phyloP scores from a whole-genome alignment of 139 green algal genomes.

The Micractinium sp. region DNA sequence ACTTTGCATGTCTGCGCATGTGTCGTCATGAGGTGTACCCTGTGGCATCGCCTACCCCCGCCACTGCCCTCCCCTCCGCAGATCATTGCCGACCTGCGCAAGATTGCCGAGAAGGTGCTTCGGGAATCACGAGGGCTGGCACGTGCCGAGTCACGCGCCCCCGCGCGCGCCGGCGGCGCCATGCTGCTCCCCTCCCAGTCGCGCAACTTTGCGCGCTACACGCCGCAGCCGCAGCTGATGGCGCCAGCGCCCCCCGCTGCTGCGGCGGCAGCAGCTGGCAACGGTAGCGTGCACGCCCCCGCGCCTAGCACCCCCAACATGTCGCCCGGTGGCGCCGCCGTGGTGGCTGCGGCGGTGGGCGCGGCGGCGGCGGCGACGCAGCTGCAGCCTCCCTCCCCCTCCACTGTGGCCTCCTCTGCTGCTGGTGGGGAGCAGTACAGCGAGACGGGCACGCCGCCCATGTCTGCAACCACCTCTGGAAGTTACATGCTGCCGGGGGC shows the following conservation, averaged over 20 bases:
- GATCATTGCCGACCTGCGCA: slow-evolving; percentile 26
- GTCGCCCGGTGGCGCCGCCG: too few species aligned
- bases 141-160: not conserved
- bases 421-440: not conserved
- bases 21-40: too few species aligned
- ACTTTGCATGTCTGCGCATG: not conserved
- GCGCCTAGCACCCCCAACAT: too few species aligned
- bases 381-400: not conserved
- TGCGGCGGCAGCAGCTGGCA: not conserved
- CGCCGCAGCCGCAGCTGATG: not conserved
- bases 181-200: not conserved
- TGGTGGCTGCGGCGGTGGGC: not conserved
- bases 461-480: not conserved
- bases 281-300: too few species aligned
- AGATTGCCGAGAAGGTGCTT: not conserved
- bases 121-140: not conserved
- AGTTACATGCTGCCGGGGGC: not conserved
- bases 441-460: not conserved
- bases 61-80: not conserved
- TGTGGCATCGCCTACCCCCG: not conserved
- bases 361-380: not conserved
- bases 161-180: not conserved
- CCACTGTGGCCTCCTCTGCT: not conserved
- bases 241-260: not conserved
- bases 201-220: not conserved